Base-by-base conservation (phyloP, 2,329 filamentous ascomycete species). In the Tolypocladium paradoxum region DNA sequence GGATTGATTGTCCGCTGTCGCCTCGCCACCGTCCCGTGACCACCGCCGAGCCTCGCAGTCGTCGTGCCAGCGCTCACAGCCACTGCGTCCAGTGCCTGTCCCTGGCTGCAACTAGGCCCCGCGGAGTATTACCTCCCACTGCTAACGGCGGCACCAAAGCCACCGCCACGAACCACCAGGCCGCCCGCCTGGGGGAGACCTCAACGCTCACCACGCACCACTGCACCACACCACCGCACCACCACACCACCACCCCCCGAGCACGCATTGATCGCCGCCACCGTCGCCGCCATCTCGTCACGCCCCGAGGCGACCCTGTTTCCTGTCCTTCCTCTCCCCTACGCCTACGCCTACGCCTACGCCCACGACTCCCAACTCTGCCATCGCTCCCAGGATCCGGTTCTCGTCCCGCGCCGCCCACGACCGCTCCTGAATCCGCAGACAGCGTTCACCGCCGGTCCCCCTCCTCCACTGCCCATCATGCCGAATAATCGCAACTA, bases 401-500 rank as follows among this genome's bases (percentile, higher is more conserved):
- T 14, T 40, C 37, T 40, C 37, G 37, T 22, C 37, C n/a, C 5
- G 35, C 16, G 35, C 16, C 24, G 11, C 46, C n/a, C 47, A 35
- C 47, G 31, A 48, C 43, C 16, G 27, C 27, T 46, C 43, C 43
- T 46, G 27, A 46, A 31, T 20, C 43, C 43, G 43, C 43, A n/a
- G 43, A 46, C 43, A 16, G 43, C 27, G 43, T 27, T 46, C 43
- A 45, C 40, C 43, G 43, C 40, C n/a, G n/a, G 33, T 33, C 27
- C 40, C 12, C 27, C 22, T 34, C 37, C 18, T 8, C 22, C 48
- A 54, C 54, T 59, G 60, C 59, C 64, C 71, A 78, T 68, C 64
- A 99, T 99, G 93, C 91, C 93, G 66, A 90, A 88, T 73, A 95
- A 92, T 79, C 85, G 93, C 74, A 99, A 99, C 79, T 99, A 99